Percentiles rank a stretch among this genome's conserved stretches.
Evolutionary conservation across 768 basidiomycete species (phyloP).

Genomic region (Chlorophyllum brunneum): DNA sequence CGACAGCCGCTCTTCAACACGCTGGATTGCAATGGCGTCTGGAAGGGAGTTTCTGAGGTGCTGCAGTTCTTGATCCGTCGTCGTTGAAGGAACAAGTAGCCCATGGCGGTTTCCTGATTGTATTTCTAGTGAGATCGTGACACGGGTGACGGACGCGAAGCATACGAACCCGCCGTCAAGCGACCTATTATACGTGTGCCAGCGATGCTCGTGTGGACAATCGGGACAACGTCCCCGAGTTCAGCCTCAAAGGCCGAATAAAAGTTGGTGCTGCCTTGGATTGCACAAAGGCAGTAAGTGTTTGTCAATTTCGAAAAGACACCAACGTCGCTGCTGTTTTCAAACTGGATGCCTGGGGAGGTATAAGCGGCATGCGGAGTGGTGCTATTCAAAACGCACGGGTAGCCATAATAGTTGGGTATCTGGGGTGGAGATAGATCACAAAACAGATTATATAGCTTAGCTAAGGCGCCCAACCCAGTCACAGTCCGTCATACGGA

Average conservation of each 20-base stretch:
- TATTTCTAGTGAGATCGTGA: not conserved
- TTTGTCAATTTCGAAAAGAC: slow-evolving; percentile 98
- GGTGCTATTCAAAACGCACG: slow-evolving; percentile 28
- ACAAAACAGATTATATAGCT: slow-evolving; percentile 8
- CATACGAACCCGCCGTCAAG: slow-evolving; percentile 76
- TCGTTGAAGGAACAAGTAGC: slow-evolving; percentile 90
- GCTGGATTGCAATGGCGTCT: slow-evolving; percentile 88
- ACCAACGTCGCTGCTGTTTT: slow-evolving; percentile 93
- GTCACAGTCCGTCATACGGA: slow-evolving; percentile 23
- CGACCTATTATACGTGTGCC: slow-evolving; percentile 94
- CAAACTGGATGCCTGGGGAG: slow-evolving; percentile 80
- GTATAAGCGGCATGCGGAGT: slow-evolving; percentile 13
- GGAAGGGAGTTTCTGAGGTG: slow-evolving; percentile 95
- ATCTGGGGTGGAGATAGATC: slow-evolving; percentile 5
- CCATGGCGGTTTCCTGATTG: slow-evolving; percentile 88
- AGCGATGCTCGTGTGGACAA: slow-evolving; percentile 93
- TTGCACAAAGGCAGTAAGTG: slow-evolving; percentile 92
- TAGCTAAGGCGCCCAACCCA: slow-evolving; percentile 8
- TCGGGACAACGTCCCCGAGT: slow-evolving; percentile 81
- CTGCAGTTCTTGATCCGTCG: slow-evolving; percentile 97
- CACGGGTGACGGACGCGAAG: not conserved
- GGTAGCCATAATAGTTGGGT: slow-evolving; percentile 38
- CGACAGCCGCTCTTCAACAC: slow-evolving; percentile 94
- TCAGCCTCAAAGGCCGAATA: slow-evolving; percentile 97
- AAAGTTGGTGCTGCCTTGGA: slow-evolving; percentile 95